phyloP scores from a whole-genome alignment of 495 filamentous ascomycete species.

The Cercophora newfieldiana region DNA sequence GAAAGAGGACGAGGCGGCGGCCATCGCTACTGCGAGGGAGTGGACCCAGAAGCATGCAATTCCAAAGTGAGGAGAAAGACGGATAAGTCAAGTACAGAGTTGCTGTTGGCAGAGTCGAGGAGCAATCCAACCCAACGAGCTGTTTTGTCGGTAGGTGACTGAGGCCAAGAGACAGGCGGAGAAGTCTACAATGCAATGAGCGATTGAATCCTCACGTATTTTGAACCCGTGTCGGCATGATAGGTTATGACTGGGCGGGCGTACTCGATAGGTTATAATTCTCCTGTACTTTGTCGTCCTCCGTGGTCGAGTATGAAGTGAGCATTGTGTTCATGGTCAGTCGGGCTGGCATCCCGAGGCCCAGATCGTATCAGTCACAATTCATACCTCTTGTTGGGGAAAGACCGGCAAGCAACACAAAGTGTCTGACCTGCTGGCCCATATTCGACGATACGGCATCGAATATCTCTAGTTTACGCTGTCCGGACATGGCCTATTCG shows the following conservation, averaged over 20 bases:
- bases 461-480: not conserved
- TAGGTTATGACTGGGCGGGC: not conserved
- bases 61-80: conserved; percentile 5
- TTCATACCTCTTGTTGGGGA: not conserved
- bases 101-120: not conserved
- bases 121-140: not conserved
- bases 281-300: not conserved
- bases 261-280: not conserved
- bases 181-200: too few relatives aligned
- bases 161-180: not conserved
- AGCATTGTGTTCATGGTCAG: not conserved
- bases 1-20: conserved; percentile 15
- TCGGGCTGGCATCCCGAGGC: too few relatives aligned
- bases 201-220: too few relatives aligned
- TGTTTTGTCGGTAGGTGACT: not conserved
- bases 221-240: too few relatives aligned
- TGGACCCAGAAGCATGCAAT: conserved; percentile 18
- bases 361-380: too few relatives aligned
- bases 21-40: conserved; percentile 14
- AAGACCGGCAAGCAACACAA: not conserved
- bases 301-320: not conserved
- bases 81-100: not conserved
- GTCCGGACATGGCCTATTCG: not conserved
- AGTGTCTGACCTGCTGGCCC: not conserved
- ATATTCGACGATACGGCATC: not conserved